Evolutionary conservation across 306 rosid genomes (phyloP), one percentile per base, ranked within the genome.

Genomic region (Macrotyloma uniflorum): DNA sequence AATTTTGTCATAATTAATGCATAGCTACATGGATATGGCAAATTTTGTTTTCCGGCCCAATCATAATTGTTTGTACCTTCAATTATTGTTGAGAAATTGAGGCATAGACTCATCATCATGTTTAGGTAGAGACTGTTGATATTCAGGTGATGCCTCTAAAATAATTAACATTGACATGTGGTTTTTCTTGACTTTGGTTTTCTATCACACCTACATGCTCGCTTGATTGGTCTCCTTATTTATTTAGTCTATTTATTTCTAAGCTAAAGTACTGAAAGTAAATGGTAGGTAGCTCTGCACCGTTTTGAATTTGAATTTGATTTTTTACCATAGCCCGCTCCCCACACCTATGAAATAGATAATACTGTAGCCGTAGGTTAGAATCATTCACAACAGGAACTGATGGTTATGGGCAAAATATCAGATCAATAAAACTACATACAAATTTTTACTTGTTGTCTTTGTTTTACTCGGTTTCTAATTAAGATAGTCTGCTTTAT

Each of bases 141-240:
- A 55, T 77, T 30, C 81, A 50, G 68, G 72, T 84, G 47, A 61
- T 78, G 68, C 65, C 63, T 57, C 65, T 71, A 8, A 54, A 59
- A 76, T 62, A 71, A 76, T 67, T 75, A 59, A 23, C 42, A 85
- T 32, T 74, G 84, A 66, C 53, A 16, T 76, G 64, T 54, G 49
- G 74, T 69, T 67, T 57, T 36, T 57, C 81, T 83, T 85, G 84
- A 86, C 85, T 78, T 72, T 75, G 59, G 59, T 79, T 66, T 75
- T 66, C 43, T 57, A 33, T 42, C 43, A 8, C 75, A 50, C 36
- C 13, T 45, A 54, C 53, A 9, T 24, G 10, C 5, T 70, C 75
- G 33, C 54, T 73, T 57, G 30, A 74, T 58, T 82, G 36, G 66
- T 15, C 75, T 35, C 61, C 26, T 62, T 23, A 18, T 68, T 62